phyloP scores from a whole-genome alignment of 2,329 filamentous ascomycete species.

The Ceratocystis papillata region DNA sequence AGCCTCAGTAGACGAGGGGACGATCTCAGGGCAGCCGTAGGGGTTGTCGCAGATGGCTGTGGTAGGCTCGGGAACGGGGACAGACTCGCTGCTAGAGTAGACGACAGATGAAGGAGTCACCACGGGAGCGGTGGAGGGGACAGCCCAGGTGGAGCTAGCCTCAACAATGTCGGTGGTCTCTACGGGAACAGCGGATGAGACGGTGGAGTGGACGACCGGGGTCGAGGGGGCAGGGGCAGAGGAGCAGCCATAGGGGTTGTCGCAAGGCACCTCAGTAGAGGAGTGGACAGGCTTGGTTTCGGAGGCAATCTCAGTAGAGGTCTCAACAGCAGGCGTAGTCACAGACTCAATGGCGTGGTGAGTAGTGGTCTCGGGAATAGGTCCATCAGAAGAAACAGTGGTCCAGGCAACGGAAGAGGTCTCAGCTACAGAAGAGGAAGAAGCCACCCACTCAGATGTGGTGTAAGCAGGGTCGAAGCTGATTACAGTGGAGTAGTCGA shows the following conservation, averaged over 20 bases:
- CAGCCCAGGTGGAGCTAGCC: conserved; percentile 18
- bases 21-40: conserved; percentile 21
- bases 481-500: conserved; percentile 4
- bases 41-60: conserved; percentile 12
- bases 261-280: conserved; percentile 9
- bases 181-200: conserved; percentile 15
- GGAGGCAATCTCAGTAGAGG: not conserved
- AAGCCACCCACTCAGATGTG: not conserved
- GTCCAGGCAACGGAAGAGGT: conserved; percentile 6
- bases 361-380: not conserved
- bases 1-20: conserved; percentile 14
- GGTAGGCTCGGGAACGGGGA: conserved; percentile 7
- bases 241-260: conserved; percentile 21
- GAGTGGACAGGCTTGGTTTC: not conserved
- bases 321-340: not conserved
- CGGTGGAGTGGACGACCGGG: not conserved
- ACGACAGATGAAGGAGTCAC: conserved; percentile 13
- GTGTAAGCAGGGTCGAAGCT: conserved; percentile 13
- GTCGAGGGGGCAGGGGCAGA: not conserved
- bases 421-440: conserved; percentile 1
- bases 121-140: conserved; percentile 13
- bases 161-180: not conserved
- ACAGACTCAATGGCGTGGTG: not conserved
- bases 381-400: conserved; percentile 7
- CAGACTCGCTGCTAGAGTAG: not conserved